A percentile compares a stretch with the other conserved stretches of the same genome.
Evolutionary conservation across 768 basidiomycete genomes (phyloP).

Genomic region (Inosperma sp.): DNA sequence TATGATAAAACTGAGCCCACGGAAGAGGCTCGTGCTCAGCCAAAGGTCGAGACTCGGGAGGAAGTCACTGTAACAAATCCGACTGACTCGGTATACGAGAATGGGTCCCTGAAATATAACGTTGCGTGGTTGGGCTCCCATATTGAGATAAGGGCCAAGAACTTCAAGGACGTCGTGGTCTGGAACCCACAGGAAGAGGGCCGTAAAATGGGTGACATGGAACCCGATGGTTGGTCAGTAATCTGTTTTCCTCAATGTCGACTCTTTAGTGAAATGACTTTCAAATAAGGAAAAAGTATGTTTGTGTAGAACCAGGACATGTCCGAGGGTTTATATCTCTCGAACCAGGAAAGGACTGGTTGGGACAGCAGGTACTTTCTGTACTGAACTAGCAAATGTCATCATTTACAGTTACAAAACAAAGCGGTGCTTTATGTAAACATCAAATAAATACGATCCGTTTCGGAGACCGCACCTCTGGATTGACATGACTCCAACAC

Average conservation of each 20-base stretch:
- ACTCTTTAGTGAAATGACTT: conserved; percentile 3
- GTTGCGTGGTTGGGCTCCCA: conserved; percentile 58
- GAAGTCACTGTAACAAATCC: conserved; percentile 60
- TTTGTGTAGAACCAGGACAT: conserved; percentile 90
- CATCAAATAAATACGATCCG: no score
- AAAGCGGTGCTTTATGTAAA: no score
- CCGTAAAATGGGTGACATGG: conserved; percentile 82
- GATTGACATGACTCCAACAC: no score
- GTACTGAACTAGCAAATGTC: conserved; percentile 27
- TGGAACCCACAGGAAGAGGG: conserved; percentile 91
- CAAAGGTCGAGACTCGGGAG: conserved; percentile 55
- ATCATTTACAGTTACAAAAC: background rate
- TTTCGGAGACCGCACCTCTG: no score
- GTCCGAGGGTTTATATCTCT: conserved; percentile 69
- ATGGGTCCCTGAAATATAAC: conserved; percentile 51
- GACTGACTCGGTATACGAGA: conserved; percentile 78
- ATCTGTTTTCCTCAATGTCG: background rate
- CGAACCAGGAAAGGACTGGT: conserved; percentile 64
- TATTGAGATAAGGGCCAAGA: conserved; percentile 46
- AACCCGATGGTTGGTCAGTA: conserved; percentile 76
- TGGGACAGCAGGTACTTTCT: conserved; percentile 68
- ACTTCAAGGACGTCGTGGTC: conserved; percentile 77
- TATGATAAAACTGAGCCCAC: conserved; percentile 76
- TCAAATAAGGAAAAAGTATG: conserved; percentile 62
- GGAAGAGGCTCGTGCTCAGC: conserved; percentile 42